These are phyloP conservation scores for Xylaria sp. DNA, from an alignment of 2,329 filamentous ascomycete species.

Conservation along the genomic window DNA sequence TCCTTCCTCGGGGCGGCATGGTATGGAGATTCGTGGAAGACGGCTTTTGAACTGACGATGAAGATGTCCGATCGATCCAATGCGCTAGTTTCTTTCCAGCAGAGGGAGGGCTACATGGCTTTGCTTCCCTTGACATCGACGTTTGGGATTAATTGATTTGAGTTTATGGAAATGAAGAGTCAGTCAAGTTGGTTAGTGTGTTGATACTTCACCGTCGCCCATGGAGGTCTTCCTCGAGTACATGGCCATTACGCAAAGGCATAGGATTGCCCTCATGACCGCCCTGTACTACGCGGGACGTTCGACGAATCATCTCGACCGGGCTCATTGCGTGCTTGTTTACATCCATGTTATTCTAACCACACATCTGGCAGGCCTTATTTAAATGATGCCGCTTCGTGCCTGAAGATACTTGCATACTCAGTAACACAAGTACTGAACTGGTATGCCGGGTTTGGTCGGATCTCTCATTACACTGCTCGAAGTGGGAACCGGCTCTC, in stretches of 20 bases:
- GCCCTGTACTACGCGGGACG: not conserved
- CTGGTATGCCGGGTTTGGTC: not conserved
- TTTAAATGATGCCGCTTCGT: not conserved
- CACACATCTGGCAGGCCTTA: not conserved
- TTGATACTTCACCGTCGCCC: constrained; percentile 30
- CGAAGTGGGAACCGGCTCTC: not conserved
- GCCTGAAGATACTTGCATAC: not conserved
- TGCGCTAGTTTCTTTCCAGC: not conserved
- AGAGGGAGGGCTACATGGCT: not conserved
- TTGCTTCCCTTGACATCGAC: not conserved
- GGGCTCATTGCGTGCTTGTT: not conserved
- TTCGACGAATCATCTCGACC: not conserved
- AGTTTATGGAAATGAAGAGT: not conserved
- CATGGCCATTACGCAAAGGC: not conserved
- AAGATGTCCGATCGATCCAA: not conserved
- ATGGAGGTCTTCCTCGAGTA: not conserved
- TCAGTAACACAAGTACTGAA: not conserved
- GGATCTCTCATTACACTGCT: not conserved
- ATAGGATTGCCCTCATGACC: not conserved
- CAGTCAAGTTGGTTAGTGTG: not conserved
- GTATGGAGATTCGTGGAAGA: too few relatives aligned
- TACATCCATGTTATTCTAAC: not conserved
- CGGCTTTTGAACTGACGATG: too few relatives aligned
- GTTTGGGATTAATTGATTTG: not conserved
- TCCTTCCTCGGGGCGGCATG: too few relatives aligned